Conservation (phyloP, 2,329 filamentous ascomycete genomes). For the Alternaria viburni region DNA sequence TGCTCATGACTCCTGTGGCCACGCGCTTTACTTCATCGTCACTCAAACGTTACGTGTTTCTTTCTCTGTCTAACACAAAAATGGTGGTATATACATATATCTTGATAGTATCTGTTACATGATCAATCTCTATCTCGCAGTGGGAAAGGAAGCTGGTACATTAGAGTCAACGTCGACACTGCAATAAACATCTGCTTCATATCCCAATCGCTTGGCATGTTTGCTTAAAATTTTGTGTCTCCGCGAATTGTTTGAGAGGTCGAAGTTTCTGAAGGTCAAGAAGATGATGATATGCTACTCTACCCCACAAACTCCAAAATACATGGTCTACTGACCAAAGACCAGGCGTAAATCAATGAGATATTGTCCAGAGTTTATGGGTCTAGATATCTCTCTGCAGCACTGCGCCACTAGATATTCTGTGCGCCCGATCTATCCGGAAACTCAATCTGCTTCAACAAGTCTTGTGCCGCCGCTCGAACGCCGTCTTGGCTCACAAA, state of each 20-base stretch:
- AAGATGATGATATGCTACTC: not conserved
- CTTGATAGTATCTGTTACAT: not conserved
- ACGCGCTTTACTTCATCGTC: not conserved
- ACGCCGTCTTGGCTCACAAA: not conserved
- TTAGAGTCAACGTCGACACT: not conserved
- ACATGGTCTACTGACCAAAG: not conserved
- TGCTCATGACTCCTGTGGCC: slow-evolving; percentile 1
- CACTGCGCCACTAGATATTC: not conserved
- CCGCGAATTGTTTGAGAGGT: not conserved
- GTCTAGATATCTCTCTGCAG: not conserved
- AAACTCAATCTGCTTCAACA: not conserved
- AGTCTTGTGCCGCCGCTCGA: not conserved
- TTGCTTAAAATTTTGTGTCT: not conserved
- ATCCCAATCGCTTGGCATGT: not conserved
- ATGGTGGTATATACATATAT: not conserved
- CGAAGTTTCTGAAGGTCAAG: not conserved
- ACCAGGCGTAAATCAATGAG: not conserved
- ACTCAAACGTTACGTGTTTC: not conserved
- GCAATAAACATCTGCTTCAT: not conserved
- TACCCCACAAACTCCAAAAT: not conserved
- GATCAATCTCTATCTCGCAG: not conserved
- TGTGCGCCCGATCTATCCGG: not conserved
- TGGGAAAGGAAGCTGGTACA: not conserved
- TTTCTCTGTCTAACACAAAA: not conserved
- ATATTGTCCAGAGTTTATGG: not conserved